Evolutionary conservation across 2,329 filamentous ascomycete species (phyloP).

Genomic region (Lecanosticta acicola): DNA sequence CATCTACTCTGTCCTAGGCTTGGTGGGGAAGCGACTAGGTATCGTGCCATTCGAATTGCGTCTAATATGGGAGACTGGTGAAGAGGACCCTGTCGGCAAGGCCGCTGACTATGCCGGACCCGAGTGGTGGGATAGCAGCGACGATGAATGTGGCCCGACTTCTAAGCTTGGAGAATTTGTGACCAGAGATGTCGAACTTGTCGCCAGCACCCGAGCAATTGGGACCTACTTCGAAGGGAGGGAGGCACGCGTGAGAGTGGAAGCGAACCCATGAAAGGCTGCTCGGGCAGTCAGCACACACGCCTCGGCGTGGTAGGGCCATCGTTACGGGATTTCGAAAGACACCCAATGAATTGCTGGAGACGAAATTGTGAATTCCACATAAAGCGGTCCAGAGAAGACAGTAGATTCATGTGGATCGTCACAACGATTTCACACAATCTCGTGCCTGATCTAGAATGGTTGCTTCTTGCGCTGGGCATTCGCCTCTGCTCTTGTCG

Average conservation of each 20-base stretch:
- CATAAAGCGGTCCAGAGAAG: too few relatives aligned
- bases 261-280: too few relatives aligned
- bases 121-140: conserved; percentile 37
- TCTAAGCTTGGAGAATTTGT: conserved; percentile 49
- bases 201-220: conserved; percentile 71
- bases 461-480: too few relatives aligned
- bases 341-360: too few relatives aligned
- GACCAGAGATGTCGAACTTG: conserved; percentile 72
- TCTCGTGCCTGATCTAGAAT: too few relatives aligned
- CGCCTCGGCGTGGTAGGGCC: too few relatives aligned
- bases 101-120: conserved; percentile 44
- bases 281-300: too few relatives aligned
- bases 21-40: conserved; percentile 66
- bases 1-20: conserved; percentile 73
- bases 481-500: too few relatives aligned
- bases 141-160: conserved; percentile 35
- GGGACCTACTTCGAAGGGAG: conserved; percentile 75
- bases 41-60: conserved; percentile 58
- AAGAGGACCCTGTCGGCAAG: conserved; percentile 71
- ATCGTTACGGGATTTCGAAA: too few relatives aligned
- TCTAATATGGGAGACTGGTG: conserved; percentile 82
- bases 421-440: too few relatives aligned
- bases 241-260: conserved; percentile 64
- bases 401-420: too few relatives aligned
- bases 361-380: too few relatives aligned